phyloP scores from a whole-genome alignment of 331 rosid species.

The Rhamnella rubrinervis region DNA sequence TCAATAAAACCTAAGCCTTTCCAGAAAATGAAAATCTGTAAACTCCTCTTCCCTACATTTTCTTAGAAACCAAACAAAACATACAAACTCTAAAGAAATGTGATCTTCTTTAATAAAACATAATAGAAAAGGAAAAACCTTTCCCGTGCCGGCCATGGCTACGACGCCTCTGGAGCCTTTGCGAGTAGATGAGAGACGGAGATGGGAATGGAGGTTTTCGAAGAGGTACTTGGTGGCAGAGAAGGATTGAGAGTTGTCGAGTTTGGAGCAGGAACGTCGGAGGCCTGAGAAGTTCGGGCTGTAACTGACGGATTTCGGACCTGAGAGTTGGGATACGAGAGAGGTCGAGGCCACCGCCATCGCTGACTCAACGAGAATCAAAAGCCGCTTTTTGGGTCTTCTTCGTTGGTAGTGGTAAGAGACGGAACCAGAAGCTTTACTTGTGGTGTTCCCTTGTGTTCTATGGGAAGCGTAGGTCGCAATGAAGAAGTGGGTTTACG shows the following conservation, averaged over 20 bases:
- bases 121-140: constrained; percentile 34
- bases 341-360: constrained; percentile 85
- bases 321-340: constrained; percentile 63
- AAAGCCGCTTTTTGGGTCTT: constrained; percentile 4
- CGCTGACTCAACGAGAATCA: background rate
- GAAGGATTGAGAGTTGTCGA: constrained; percentile 40
- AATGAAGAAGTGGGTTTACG: constrained; percentile 2
- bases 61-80: constrained; percentile 7
- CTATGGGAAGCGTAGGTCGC: constrained; percentile 12
- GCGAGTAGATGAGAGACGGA: constrained; percentile 58
- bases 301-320: constrained; percentile 31
- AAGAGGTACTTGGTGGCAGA: constrained; percentile 38
- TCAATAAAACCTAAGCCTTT: background rate
- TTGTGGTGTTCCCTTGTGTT: constrained; percentile 7
- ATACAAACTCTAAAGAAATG: background rate
- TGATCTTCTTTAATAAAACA: background rate
- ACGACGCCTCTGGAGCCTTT: constrained; percentile 64
- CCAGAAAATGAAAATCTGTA: background rate
- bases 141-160: constrained; percentile 93
- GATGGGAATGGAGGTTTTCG: constrained; percentile 48
- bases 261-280: constrained; percentile 53
- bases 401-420: background rate
- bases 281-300: constrained; percentile 48
- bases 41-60: background rate
- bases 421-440: background rate